Evolutionary conservation across 441 rosid genomes (phyloP).

Genomic region (Euphorbia neoarborescens): DNA sequence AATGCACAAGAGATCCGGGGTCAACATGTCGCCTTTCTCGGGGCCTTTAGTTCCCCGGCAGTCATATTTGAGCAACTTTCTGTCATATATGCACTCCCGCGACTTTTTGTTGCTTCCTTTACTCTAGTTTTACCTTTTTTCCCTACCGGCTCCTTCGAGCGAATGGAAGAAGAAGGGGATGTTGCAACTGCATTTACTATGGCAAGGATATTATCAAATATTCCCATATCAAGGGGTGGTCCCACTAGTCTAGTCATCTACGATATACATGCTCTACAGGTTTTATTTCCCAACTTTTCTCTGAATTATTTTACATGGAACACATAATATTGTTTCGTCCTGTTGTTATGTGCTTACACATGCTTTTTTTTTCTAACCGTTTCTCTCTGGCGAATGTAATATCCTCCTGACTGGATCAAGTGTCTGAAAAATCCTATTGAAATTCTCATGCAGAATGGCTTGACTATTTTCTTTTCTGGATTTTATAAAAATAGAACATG

Average conservation of each 20-base stretch:
- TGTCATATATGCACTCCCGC: constrained; percentile 83
- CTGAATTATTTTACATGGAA: neutral
- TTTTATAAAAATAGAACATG: neutral
- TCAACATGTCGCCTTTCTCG: constrained; percentile 90
- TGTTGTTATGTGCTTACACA: neutral
- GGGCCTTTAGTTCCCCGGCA: constrained; percentile 82
- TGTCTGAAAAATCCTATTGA: neutral
- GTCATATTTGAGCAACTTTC: constrained; percentile 95
- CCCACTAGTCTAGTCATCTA: constrained; percentile 92
- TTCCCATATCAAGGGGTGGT: constrained; percentile 93
- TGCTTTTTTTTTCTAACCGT: too few relatives aligned
- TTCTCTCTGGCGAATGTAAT: too few relatives aligned
- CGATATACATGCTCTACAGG: constrained; percentile 97
- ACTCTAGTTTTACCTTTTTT: constrained; percentile 89
- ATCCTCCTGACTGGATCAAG: neutral
- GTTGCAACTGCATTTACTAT: constrained; percentile 96
- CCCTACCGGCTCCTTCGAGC: constrained; percentile 94
- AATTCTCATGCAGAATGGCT: neutral
- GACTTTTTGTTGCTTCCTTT: constrained; percentile 86
- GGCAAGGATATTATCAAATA: constrained; percentile 90
- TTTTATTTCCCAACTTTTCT: constrained; percentile 19
- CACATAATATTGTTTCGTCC: neutral
- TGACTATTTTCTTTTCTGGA: neutral
- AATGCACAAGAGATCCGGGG: constrained; percentile 85
- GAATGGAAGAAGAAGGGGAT: constrained; percentile 99